Conservation (phyloP, 768 basidiomycete genomes). For the Pisolithus microcarpus region DNA sequence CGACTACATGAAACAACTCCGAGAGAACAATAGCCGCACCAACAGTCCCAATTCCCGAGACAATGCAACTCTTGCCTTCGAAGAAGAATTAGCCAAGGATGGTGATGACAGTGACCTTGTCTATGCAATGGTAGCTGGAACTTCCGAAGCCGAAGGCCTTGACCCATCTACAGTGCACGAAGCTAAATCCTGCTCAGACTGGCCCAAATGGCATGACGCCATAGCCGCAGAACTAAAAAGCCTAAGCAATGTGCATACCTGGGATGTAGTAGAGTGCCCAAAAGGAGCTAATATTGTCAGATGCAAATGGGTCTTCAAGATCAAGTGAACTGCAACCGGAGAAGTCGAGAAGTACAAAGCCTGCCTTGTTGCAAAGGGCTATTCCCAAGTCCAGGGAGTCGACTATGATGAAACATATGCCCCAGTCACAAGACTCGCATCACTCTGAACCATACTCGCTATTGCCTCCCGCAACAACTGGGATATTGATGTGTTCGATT, state of each 20-base stretch:
- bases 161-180: neutral
- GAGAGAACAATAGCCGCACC: too few species aligned
- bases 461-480: conserved; percentile 17
- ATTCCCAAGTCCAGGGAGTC: too few species aligned
- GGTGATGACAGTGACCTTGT: neutral
- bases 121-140: neutral
- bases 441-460: conserved; percentile 1
- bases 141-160: neutral
- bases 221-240: conserved; percentile 5
- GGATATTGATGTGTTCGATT: conserved; percentile 36
- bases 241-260: conserved; percentile 2
- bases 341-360: conserved; percentile 18
- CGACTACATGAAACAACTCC: neutral
- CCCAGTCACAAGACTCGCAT: neutral
- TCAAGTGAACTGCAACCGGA: conserved; percentile 33
- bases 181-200: neutral
- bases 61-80: neutral
- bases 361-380: neutral
- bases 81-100: neutral
- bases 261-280: conserved; percentile 5
- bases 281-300: conserved; percentile 3
- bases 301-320: conserved; percentile 35
- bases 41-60: too few species aligned
- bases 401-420: too few species aligned
- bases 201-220: conserved; percentile 1